These are phyloP conservation scores for Teunomyces cretensis DNA, from an alignment of 805 yeast genomes.

Conservation along the genomic window DNA sequence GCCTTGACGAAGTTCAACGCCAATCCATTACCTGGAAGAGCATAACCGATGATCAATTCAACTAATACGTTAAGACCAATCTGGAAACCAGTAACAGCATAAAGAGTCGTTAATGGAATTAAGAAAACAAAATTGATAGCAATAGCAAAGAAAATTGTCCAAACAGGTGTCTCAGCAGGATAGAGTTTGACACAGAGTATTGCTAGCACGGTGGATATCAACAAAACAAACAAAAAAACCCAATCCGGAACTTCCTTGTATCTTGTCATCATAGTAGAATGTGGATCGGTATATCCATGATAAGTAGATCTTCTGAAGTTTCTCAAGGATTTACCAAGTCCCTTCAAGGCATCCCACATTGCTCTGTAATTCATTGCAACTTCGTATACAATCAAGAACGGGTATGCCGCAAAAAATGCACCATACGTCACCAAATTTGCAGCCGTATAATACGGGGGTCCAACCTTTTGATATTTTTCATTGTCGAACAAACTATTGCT, in stretches of 20 bases:
- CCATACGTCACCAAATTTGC: slow-evolving; percentile 22
- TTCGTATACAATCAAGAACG: slow-evolving; percentile 24
- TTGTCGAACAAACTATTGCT: slow-evolving; percentile 11
- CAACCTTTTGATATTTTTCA: slow-evolving; percentile 16
- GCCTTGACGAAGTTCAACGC: slow-evolving; percentile 53
- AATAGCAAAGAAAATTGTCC: slow-evolving; percentile 35
- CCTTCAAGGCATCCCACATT: slow-evolving; percentile 13
- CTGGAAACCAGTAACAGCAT: slow-evolving; percentile 30
- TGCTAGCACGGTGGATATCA: slow-evolving; percentile 29
- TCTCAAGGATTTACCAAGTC: slow-evolving; percentile 15
- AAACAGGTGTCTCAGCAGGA: slow-evolving; percentile 36
- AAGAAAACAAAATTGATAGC: slow-evolving; percentile 33
- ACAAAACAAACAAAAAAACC: slow-evolving; percentile 24
- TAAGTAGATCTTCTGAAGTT: slow-evolving; percentile 22
- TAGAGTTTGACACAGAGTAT: slow-evolving; percentile 30
- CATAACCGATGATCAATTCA: slow-evolving; percentile 37
- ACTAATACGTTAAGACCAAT: slow-evolving; percentile 38
- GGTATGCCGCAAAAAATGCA: slow-evolving; percentile 24
- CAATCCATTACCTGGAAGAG: slow-evolving; percentile 35
- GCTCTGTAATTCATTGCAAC: slow-evolving; percentile 12
- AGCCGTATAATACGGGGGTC: slow-evolving; percentile 24
- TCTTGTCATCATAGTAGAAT: slow-evolving; percentile 30
- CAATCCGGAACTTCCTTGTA: slow-evolving; percentile 38
- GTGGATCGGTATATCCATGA: slow-evolving; percentile 34
- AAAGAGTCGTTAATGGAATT: slow-evolving; percentile 29